Evolutionary conservation across 2,329 filamentous ascomycete genomes (phyloP).

Genomic region (Endoconidiophora polonica): DNA sequence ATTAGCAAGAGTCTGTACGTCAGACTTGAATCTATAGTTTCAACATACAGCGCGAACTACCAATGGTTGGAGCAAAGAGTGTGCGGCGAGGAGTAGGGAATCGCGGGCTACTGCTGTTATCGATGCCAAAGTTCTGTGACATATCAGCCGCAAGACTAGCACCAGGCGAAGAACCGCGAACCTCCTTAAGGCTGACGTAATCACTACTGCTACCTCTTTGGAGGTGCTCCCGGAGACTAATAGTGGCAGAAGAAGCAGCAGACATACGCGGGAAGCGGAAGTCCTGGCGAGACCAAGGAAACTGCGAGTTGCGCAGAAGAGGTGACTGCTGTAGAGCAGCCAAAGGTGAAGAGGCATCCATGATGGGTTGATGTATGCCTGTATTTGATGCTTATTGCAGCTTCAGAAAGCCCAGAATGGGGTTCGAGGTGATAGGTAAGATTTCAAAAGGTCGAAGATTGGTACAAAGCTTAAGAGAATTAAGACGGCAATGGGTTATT

Average conservation of each 20-base stretch:
- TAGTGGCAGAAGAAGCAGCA: slow-evolving; percentile 40
- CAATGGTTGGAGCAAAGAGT: slow-evolving; percentile 23
- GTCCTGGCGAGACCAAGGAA: slow-evolving; percentile 39
- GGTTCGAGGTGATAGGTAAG: too few species aligned
- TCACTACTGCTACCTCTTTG: slow-evolving; percentile 40
- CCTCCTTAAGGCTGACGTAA: slow-evolving; percentile 66
- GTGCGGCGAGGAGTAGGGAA: slow-evolving; percentile 27
- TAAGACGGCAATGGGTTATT: not conserved
- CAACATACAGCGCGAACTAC: not conserved
- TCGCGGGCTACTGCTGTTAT: slow-evolving; percentile 47
- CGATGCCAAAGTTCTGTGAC: slow-evolving; percentile 92
- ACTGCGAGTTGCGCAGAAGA: slow-evolving; percentile 25
- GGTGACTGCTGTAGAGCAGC: slow-evolving; percentile 73
- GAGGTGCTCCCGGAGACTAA: slow-evolving; percentile 62
- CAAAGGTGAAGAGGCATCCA: slow-evolving; percentile 89
- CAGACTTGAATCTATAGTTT: not conserved
- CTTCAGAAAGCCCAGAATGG: too few species aligned
- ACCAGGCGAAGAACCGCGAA: slow-evolving; percentile 76
- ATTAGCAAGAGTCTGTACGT: too few species aligned
- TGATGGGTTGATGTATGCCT: slow-evolving; percentile 23
- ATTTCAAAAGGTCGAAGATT: not conserved
- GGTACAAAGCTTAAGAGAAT: not conserved
- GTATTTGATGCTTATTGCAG: not conserved
- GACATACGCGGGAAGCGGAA: slow-evolving; percentile 34
- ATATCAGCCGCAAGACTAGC: slow-evolving; percentile 83